These are phyloP conservation scores for Iris pallida DNA, from an alignment of 116 monocot genomes.

Conservation along the genomic window DNA sequence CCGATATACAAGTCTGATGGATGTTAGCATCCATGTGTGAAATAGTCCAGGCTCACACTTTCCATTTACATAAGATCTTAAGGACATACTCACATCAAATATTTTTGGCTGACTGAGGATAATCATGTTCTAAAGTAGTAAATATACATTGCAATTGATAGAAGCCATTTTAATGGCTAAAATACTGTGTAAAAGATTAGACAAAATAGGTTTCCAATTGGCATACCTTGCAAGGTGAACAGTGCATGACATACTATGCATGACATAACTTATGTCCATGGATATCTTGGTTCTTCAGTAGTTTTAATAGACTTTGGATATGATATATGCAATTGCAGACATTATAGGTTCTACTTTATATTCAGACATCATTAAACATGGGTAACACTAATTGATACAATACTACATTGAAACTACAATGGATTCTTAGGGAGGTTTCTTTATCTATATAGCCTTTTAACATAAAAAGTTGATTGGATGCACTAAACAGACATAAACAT, in stretches of 20 bases:
- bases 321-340: too few relatives aligned
- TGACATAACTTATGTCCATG: constrained; percentile 82
- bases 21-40: background rate
- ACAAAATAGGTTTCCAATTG: background rate
- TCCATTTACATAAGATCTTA: background rate
- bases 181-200: background rate
- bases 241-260: constrained; percentile 29
- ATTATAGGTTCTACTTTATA: too few relatives aligned
- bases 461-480: too few relatives aligned
- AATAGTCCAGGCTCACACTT: background rate
- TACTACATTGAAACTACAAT: too few relatives aligned
- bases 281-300: constrained; percentile 68
- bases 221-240: constrained; percentile 51
- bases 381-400: too few relatives aligned
- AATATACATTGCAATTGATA: too few relatives aligned
- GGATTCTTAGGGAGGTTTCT: too few relatives aligned
- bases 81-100: background rate
- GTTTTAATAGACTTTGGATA: too few relatives aligned
- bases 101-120: background rate
- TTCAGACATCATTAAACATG: too few relatives aligned
- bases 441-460: too few relatives aligned
- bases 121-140: background rate
- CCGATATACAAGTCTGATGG: background rate
- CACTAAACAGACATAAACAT: too few relatives aligned
- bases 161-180: background rate